A percentile compares a stretch with the other conserved stretches of the same genome.
Evolutionary conservation across 805 yeast species (phyloP).

Genomic region (Saccharomycodes ludwigii): DNA sequence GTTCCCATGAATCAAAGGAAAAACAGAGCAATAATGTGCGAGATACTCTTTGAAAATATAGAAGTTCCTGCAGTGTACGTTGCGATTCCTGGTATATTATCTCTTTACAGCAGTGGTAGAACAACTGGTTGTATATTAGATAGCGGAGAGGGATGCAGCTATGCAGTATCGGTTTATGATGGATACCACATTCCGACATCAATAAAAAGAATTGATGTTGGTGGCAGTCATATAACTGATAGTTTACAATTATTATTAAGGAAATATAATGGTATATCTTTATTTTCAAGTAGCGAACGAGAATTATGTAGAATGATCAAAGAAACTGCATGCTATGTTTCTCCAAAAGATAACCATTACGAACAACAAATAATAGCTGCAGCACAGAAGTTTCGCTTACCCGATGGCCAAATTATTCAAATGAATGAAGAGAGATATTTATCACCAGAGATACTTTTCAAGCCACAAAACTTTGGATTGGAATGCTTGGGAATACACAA

Average conservation of each 20-base stretch:
- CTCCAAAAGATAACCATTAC: constrained; percentile 36
- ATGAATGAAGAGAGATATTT: constrained; percentile 60
- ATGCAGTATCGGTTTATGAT: constrained; percentile 78
- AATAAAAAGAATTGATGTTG: constrained; percentile 63
- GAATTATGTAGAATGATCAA: constrained; percentile 73
- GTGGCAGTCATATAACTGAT: constrained; percentile 79
- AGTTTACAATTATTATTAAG: constrained; percentile 58
- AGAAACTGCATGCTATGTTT: constrained; percentile 59
- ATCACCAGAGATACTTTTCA: constrained; percentile 72
- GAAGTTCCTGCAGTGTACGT: constrained; percentile 88
- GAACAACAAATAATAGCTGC: no score
- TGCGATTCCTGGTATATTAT: constrained; percentile 81
- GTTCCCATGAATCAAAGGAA: constrained; percentile 78
- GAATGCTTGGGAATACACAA: constrained; percentile 63
- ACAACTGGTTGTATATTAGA: constrained; percentile 87
- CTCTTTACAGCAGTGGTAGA: constrained; percentile 78
- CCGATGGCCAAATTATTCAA: constrained; percentile 67
- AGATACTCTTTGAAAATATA: constrained; percentile 85
- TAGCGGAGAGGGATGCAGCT: constrained; percentile 88
- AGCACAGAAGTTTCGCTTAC: constrained; percentile 52
- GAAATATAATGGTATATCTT: constrained; percentile 46
- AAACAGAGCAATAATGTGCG: constrained; percentile 85
- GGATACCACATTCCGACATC: constrained; percentile 74
- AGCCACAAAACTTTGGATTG: constrained; percentile 66
- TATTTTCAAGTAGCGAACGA: constrained; percentile 64